Conservation (phyloP, 352 stramenopile genomes). For the Phytophthora boehmeriae region DNA sequence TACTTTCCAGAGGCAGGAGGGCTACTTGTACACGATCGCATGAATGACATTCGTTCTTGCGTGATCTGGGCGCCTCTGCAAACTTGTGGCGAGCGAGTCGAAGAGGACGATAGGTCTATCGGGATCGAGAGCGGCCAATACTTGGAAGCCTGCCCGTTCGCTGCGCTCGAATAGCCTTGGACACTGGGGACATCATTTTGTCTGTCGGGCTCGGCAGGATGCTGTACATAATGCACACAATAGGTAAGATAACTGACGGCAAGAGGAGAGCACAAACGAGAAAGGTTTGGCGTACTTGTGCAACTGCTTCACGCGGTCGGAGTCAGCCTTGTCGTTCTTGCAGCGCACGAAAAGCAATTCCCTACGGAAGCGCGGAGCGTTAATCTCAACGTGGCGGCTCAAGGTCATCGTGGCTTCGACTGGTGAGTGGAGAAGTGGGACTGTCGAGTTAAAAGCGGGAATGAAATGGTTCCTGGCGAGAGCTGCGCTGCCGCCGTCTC, state of each 20-base stretch:
- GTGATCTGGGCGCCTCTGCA: neutral
- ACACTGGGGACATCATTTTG: slow-evolving; percentile 69
- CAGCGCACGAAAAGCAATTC: slow-evolving; percentile 41
- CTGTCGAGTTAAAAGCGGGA: slow-evolving; percentile 10
- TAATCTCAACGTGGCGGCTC: slow-evolving; percentile 18
- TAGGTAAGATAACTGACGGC: slow-evolving; percentile 5
- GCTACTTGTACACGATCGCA: slow-evolving; percentile 18
- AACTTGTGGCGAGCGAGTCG: neutral
- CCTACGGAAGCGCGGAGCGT: slow-evolving; percentile 32
- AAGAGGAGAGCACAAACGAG: neutral
- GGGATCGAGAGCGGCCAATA: no score
- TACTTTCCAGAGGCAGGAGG: no score
- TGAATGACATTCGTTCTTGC: neutral
- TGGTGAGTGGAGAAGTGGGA: slow-evolving; percentile 15
- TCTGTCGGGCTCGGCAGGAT: slow-evolving; percentile 69
- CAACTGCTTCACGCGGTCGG: slow-evolving; percentile 32
- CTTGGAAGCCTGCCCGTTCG: slow-evolving; percentile 10
- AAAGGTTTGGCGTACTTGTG: slow-evolving; percentile 33
- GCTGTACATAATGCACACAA: slow-evolving; percentile 27
- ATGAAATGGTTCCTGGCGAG: slow-evolving; percentile 1
- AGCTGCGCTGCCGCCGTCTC: neutral
- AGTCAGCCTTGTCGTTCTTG: slow-evolving; percentile 30
- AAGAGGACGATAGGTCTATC: neutral
- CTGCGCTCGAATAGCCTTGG: slow-evolving; percentile 45
- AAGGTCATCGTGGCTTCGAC: slow-evolving; percentile 25